Evolutionary conservation across 805 yeast genomes (phyloP), one percentile per base, ranked within the genome.

Genomic region (Sugiyamaella chiloensis): DNA sequence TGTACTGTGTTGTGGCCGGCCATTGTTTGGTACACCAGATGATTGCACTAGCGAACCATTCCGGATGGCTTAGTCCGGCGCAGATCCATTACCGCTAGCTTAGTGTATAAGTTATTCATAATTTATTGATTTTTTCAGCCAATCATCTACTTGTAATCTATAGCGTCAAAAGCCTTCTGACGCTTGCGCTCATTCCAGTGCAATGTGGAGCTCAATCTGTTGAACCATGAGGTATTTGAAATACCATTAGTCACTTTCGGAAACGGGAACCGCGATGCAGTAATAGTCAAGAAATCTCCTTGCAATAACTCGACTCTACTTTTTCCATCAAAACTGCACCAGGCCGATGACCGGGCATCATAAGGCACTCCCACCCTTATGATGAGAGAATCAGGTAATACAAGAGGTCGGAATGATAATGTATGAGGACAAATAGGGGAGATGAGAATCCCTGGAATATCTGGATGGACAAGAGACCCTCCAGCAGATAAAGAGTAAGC

Each of bases 391-490:
- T 90, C 97, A 0, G 97, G 96, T 26, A 90, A 70, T 50, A 90
- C 73, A 37, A 90, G 83, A 1, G 97, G 97, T 54, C 97, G 74
- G 68, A 90, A 90, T 2, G 95, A 86, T 39, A 90, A 73, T 0
- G 96, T 88, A 60, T 90, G 96, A 1, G 97, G 96, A 62, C 97
- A 90, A 51, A 90, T 89, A 1, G 97, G 97, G 0, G 96, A 88
- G 2, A 89, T 87, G 46, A 88, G 80, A 21, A 89, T 86, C 8
- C 95, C 96, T 54, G 87, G 83, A 12, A 89, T 95, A 23, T 87
- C 87, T 0, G 97, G 96, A 58, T 89, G 96, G 2, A 90, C 95
- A 40, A 90, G 73, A 0, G 96, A 84, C 0, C 97, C 97, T 9
- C 96, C 96, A 0, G 97, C 96, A 37, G 95, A 84, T 26, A 90